These are phyloP conservation scores for Thalassiosira gravida DNA, from an alignment of 352 stramenopile species.

Conservation along the genomic window DNA sequence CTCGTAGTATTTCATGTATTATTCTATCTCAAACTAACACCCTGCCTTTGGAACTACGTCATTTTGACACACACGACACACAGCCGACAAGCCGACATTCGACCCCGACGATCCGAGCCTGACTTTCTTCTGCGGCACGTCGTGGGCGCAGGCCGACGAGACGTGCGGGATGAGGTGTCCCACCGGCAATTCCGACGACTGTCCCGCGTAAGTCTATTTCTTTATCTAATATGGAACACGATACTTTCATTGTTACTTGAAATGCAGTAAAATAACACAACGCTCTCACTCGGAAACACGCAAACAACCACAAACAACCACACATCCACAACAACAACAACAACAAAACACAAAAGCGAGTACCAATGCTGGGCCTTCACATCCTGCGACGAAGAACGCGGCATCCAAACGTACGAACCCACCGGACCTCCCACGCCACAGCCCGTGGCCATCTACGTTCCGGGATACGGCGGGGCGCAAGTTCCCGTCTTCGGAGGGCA, in stretches of 20 bases:
- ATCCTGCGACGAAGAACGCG: conserved; percentile 54
- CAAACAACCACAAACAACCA: no score
- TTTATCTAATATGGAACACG: conserved; percentile 4
- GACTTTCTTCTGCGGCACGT: conserved; percentile 75
- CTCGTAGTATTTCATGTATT: no score
- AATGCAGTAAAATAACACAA: no score
- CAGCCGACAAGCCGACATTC: conserved; percentile 30
- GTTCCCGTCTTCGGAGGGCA: conserved; percentile 62
- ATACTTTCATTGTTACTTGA: conserved; percentile 1
- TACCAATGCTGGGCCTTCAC: conserved; percentile 66
- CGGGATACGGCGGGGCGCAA: conserved; percentile 53
- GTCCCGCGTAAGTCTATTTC: conserved; percentile 55
- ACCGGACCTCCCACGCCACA: conserved; percentile 26
- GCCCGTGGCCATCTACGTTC: conserved; percentile 44
- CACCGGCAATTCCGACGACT: conserved; percentile 66
- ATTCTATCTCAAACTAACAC: no score
- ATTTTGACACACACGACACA: neutral
- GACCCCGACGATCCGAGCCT: conserved; percentile 39
- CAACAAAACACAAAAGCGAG: conserved; percentile 31
- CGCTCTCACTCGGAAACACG: no score
- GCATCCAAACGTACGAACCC: conserved; percentile 41
- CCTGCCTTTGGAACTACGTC: no score
- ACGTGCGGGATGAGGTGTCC: conserved; percentile 76
- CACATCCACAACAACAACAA: neutral
- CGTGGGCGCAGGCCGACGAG: conserved; percentile 78